phyloP scores from a whole-genome alignment of 2,329 filamentous ascomycete species.

The Scedosporium aurantiacum region DNA sequence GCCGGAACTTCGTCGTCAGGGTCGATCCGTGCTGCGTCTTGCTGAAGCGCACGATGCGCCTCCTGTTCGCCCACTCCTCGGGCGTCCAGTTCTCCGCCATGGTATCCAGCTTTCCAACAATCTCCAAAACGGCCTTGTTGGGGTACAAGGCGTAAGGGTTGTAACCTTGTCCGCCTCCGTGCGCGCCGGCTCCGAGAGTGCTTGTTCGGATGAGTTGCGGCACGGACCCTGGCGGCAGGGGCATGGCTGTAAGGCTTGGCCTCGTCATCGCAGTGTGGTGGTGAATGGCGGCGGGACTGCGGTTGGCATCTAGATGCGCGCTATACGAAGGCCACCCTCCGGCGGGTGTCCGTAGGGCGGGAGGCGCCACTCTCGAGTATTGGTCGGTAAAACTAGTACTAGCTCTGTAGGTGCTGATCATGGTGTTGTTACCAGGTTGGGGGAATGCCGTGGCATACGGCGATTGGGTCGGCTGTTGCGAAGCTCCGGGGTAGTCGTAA shows the following conservation, averaged over 20 bases:
- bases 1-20: conserved; percentile 67
- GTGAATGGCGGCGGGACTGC: conserved; percentile 27
- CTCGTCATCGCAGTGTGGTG: conserved; percentile 33
- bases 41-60: conserved; percentile 80
- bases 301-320: conserved; percentile 27
- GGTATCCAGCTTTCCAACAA: conserved; percentile 70
- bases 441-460: conserved; percentile 27
- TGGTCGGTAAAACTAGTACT: conserved; percentile 39
- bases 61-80: conserved; percentile 68
- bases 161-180: conserved; percentile 35
- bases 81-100: conserved; percentile 78
- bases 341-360: conserved; percentile 26
- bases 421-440: conserved; percentile 32
- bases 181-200: conserved; percentile 32
- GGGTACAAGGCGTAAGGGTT: conserved; percentile 75
- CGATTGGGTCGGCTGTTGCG: conserved; percentile 16
- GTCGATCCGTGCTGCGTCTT: conserved; percentile 73
- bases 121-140: conserved; percentile 73
- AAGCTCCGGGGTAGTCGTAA: conserved; percentile 34
- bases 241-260: conserved; percentile 35
- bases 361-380: conserved; percentile 26
- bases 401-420: conserved; percentile 42
- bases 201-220: conserved; percentile 47
- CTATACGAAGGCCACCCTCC: conserved; percentile 33
- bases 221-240: conserved; percentile 31